Evolutionary conservation across 164 flowering plant genomes (phyloP).

Genomic region (Magnolia kwangsiensis): DNA sequence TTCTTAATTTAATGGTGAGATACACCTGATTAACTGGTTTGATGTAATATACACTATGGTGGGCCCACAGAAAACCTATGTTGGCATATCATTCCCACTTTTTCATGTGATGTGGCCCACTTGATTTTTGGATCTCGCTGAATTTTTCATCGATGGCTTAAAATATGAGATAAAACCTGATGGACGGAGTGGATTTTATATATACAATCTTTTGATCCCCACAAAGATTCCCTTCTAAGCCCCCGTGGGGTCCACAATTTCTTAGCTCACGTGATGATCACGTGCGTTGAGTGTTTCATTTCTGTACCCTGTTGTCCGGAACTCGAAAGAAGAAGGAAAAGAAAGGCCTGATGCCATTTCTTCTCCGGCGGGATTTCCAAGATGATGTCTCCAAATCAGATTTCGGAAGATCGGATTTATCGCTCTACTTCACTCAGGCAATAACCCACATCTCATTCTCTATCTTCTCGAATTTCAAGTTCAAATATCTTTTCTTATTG

Average conservation of each 20-base stretch:
- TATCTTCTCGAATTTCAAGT: neutral
- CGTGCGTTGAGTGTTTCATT: neutral
- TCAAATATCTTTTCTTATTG: neutral
- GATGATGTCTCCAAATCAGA: slow-evolving; percentile 30
- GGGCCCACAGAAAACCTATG: too few species aligned
- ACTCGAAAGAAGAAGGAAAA: neutral
- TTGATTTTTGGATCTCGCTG: too few species aligned
- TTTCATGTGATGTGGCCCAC: too few species aligned
- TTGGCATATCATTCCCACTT: too few species aligned
- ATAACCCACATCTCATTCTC: neutral
- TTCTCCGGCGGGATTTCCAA: neutral
- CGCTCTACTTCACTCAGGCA: slow-evolving; percentile 17
- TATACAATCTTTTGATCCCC: too few species aligned
- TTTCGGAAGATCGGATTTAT: slow-evolving; percentile 14
- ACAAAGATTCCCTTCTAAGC: neutral
- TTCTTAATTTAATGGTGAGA: too few species aligned
- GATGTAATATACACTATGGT: too few species aligned
- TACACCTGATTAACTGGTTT: too few species aligned
- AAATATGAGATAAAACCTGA: too few species aligned
- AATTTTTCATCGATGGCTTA: too few species aligned
- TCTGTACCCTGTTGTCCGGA: too few species aligned
- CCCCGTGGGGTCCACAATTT: neutral
- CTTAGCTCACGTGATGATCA: neutral
- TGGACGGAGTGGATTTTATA: too few species aligned
- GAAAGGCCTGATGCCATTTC: neutral